Conservation (phyloP, 176 grass and related monocot genomes). For the Cenchrus americanus region DNA sequence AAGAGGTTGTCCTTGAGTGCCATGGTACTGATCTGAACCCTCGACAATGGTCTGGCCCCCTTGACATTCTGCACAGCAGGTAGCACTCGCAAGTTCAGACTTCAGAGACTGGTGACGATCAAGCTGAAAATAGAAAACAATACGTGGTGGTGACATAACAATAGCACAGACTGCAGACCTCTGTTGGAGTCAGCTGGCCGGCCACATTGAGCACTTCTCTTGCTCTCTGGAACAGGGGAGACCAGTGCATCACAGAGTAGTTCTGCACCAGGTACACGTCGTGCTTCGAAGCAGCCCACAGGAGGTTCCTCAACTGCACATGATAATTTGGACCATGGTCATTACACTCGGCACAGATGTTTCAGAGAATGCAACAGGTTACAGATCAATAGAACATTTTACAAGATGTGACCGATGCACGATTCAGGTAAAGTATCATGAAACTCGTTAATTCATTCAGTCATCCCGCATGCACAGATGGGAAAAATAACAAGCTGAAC, state of each 20-base stretch:
- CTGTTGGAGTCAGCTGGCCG: conserved; percentile 41
- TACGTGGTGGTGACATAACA: no score
- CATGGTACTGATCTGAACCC: conserved; percentile 87
- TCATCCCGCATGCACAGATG: not conserved
- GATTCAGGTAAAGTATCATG: not conserved
- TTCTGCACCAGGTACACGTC: conserved; percentile 82
- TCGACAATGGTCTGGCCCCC: conserved; percentile 50
- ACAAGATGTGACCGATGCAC: not conserved
- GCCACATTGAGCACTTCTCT: conserved; percentile 70
- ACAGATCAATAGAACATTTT: not conserved
- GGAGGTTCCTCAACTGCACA: conserved; percentile 77
- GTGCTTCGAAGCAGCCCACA: conserved; percentile 86
- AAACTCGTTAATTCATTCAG: not conserved
- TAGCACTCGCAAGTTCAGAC: not conserved
- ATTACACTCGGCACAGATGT: not conserved
- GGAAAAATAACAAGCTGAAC: no score
- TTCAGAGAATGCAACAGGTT: not conserved
- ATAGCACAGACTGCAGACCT: conserved; percentile 32
- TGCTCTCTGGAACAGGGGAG: conserved; percentile 55
- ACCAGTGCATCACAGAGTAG: conserved; percentile 88
- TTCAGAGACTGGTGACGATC: not conserved
- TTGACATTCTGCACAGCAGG: conserved; percentile 41
- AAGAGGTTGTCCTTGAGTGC: conserved; percentile 68
- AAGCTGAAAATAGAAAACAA: not conserved
- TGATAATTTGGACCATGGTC: not conserved